These are phyloP conservation scores for Craspedostauros australis DNA, from an alignment of 108 stramenopile genomes.

Conservation along the genomic window DNA sequence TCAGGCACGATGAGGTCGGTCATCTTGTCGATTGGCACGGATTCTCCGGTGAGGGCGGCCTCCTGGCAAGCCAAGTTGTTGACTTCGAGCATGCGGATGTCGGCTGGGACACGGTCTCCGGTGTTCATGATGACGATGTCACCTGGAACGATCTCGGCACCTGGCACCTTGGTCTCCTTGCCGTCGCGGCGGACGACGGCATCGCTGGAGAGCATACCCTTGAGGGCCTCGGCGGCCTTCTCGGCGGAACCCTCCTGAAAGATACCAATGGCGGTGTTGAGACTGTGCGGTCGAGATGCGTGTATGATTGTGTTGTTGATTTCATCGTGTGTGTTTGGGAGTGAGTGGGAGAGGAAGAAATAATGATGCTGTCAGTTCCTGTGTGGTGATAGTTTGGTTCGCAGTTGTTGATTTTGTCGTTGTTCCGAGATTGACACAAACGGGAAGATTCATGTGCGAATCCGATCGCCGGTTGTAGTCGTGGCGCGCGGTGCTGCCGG, in stretches of 20 bases:
- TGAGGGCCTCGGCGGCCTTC: constrained; percentile 71
- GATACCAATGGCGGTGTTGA: constrained; percentile 78
- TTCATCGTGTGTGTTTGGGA: no score
- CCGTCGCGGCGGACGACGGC: constrained; percentile 65
- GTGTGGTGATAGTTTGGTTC: no score
- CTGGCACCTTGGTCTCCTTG: constrained; percentile 54
- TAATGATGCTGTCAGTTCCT: no score
- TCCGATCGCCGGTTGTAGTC: no score
- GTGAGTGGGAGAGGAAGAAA: not conserved
- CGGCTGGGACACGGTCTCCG: constrained; percentile 87
- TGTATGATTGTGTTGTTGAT: constrained; percentile 55
- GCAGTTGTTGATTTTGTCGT: no score
- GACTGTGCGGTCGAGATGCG: constrained; percentile 12
- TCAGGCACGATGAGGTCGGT: constrained; percentile 37
- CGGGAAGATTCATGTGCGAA: no score
- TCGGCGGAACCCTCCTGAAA: constrained; percentile 79
- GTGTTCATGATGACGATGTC: constrained; percentile 59
- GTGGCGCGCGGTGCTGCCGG: no score
- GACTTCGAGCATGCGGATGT: constrained; percentile 78
- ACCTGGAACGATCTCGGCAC: constrained; percentile 65
- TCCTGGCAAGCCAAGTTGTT: constrained; percentile 73
- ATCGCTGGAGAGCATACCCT: constrained; percentile 74
- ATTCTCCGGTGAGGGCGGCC: constrained; percentile 90
- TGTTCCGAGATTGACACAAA: no score
- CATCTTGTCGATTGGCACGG: constrained; percentile 81